These are phyloP conservation scores for Citrus mangshanensis DNA, from an alignment of 345 rosid genomes.

Conservation along the genomic window DNA sequence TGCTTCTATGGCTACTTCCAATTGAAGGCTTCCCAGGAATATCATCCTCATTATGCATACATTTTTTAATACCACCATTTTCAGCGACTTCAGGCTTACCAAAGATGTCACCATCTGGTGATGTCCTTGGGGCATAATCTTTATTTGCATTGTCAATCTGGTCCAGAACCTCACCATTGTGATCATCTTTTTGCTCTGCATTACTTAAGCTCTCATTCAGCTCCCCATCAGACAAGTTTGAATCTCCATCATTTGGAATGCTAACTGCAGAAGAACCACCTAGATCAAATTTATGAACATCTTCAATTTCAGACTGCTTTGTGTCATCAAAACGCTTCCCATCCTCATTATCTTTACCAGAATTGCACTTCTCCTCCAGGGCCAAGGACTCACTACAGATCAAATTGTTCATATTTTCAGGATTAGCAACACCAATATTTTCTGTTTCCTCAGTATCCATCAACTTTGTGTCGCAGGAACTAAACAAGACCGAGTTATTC, in stretches of 20 bases:
- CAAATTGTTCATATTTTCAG: not conserved
- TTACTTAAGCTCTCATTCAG: not conserved
- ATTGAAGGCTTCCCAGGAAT: slow-evolving; percentile 15
- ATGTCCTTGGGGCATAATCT: slow-evolving; percentile 8
- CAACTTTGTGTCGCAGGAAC: not conserved
- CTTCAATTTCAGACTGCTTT: not conserved
- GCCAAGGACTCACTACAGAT: not conserved
- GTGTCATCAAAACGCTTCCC: not conserved
- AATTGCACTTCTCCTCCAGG: slow-evolving; percentile 6
- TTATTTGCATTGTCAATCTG: slow-evolving; percentile 18
- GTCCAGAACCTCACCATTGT: slow-evolving; percentile 1
- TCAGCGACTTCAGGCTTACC: slow-evolving; percentile 12
- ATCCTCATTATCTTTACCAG: not conserved
- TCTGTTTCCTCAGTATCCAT: not conserved
- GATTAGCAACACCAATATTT: not conserved
- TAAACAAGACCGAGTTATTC: not conserved
- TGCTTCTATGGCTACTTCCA: slow-evolving; percentile 17
- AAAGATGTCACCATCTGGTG: slow-evolving; percentile 16
- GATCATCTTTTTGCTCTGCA: slow-evolving; percentile 5
- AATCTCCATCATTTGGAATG: not conserved
- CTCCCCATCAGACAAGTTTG: slow-evolving; percentile 5
- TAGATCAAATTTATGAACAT: not conserved
- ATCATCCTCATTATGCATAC: slow-evolving; percentile 14
- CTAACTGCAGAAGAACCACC: not conserved
- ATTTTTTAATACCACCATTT: slow-evolving; percentile 12